Evolutionary conservation across 228 moss, liverwort and hornwort species (phyloP), one percentile per base, ranked within the genome.

Genomic region (Sphagnum magellanicum): DNA sequence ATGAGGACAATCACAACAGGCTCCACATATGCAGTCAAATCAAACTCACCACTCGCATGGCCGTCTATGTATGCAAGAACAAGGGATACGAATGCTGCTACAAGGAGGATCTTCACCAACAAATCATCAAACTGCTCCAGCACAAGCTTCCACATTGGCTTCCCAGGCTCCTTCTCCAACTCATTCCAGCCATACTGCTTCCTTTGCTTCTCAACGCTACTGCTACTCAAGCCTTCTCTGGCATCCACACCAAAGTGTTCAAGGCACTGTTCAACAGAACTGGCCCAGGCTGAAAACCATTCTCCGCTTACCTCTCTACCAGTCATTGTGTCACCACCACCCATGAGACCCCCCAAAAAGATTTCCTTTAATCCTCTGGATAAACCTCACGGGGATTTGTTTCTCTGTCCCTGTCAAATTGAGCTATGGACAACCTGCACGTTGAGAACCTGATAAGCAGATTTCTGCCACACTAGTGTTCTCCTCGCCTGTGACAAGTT

Each of bases 141-240:
- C 47, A 89, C 89, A 49, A 89, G 83, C 70, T 80, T 85, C 85
- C 89, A 89, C 50, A 89, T 80, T 5, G 85, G 81, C 48, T 85
- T 89, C 14, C 76, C 67, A 8, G 68, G 73, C 13, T 73, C 85
- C 78, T 89, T 89, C 32, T 79, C 76, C 46, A 89, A 79, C 72
- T 89, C 89, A 59, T 89, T 89, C 83, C 86, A 89, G 48, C 89
- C 89, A 52, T 71, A 86, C 67, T 68, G 58, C 5, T 60, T 49
- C 50, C 86, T 80, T 67, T 75, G 76, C 51, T 63, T 75, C 59
- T 83, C 81, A 8, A 86, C 79, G 4, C 66, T 74, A 8, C 70
- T 72, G 8, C 17, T 6, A 6, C 70, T 71, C 16, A 89, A 83
- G 10, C 89, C 86, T 5, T 53, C 68, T 9, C 53, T 52, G 16